These are phyloP conservation scores for Zoysia pacifica DNA, from an alignment of 176 grass and related monocot genomes.

Conservation along the genomic window DNA sequence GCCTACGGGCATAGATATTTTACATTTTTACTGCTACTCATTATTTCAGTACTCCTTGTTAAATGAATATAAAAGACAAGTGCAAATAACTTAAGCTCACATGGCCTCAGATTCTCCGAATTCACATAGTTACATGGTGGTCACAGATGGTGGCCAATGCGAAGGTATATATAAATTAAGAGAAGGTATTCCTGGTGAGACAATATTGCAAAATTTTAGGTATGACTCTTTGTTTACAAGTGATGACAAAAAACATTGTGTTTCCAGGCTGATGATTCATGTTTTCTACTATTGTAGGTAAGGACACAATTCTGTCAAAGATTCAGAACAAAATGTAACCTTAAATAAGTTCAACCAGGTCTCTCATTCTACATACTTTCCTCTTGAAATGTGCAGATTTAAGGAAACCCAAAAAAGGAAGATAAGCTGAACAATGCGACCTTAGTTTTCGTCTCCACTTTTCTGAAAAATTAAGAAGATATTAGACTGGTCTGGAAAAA, in stretches of 20 bases:
- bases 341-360: slow-evolving; percentile 30
- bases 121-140: slow-evolving; percentile 2
- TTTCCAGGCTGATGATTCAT: background rate
- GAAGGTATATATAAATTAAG: background rate
- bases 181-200: slow-evolving; percentile 6
- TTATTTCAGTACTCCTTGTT: background rate
- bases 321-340: slow-evolving; percentile 16
- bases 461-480: slow-evolving; percentile 47
- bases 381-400: slow-evolving; percentile 64
- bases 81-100: background rate
- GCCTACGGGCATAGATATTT: background rate
- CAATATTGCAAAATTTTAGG: background rate
- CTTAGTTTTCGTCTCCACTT: slow-evolving; percentile 49
- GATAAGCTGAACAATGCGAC: slow-evolving; percentile 31
- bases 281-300: background rate
- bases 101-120: background rate
- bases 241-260: background rate
- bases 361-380: slow-evolving; percentile 53
- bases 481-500: slow-evolving; percentile 23
- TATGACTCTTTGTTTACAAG: slow-evolving; percentile 5
- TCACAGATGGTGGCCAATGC: background rate
- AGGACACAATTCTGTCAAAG: background rate
- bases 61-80: slow-evolving; percentile 7
- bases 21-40: background rate
- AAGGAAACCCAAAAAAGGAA: slow-evolving; percentile 65